A percentile compares a stretch with the other conserved stretches of the same genome.
Evolutionary conservation across 768 basidiomycete genomes (phyloP).

Genomic region (Arthromyces matolae): DNA sequence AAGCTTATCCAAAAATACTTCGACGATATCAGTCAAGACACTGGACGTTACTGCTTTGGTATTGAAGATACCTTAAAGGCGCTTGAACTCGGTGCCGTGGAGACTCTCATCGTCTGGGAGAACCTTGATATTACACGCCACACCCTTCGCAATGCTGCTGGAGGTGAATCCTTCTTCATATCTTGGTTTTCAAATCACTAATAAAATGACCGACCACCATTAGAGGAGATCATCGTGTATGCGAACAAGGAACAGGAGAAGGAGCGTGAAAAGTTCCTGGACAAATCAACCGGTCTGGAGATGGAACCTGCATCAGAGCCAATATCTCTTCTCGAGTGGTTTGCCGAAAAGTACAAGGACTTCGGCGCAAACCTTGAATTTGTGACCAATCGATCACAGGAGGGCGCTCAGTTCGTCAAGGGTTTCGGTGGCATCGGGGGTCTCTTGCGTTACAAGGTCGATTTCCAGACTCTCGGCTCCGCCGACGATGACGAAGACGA

Average conservation of each 20-base stretch:
- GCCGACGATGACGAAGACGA: slow-evolving; percentile 85
- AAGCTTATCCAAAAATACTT: slow-evolving; percentile 97
- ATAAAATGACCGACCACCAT: slow-evolving; percentile 1
- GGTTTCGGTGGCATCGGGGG: slow-evolving; percentile 99
- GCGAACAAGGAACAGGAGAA: slow-evolving; percentile 81
- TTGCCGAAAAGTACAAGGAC: slow-evolving; percentile 97
- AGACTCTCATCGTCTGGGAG: slow-evolving; percentile 98
- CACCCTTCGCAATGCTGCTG: slow-evolving; percentile 85
- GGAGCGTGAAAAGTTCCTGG: slow-evolving; percentile 91
- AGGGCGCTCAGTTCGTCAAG: slow-evolving; percentile 97
- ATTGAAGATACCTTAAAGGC: slow-evolving; percentile 95
- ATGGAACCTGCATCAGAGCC: slow-evolving; percentile 90
- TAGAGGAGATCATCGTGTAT: slow-evolving; percentile 84
- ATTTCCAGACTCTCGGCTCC: slow-evolving; percentile 76
- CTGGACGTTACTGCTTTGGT: slow-evolving; percentile 95
- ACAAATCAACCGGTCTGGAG: slow-evolving; percentile 92
- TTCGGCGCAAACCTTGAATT: slow-evolving; percentile 96
- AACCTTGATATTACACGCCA: slow-evolving; percentile 91
- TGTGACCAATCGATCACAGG: slow-evolving; percentile 93
- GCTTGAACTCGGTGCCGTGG: slow-evolving; percentile 92
- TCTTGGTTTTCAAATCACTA: neutral
- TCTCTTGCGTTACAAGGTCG: slow-evolving; percentile 94
- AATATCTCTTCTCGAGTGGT: slow-evolving; percentile 92
- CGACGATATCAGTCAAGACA: slow-evolving; percentile 98
- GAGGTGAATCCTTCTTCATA: slow-evolving; percentile 46